Conservation (phyloP, 2,329 filamentous ascomycete genomes). For the Xylaria sp. region DNA sequence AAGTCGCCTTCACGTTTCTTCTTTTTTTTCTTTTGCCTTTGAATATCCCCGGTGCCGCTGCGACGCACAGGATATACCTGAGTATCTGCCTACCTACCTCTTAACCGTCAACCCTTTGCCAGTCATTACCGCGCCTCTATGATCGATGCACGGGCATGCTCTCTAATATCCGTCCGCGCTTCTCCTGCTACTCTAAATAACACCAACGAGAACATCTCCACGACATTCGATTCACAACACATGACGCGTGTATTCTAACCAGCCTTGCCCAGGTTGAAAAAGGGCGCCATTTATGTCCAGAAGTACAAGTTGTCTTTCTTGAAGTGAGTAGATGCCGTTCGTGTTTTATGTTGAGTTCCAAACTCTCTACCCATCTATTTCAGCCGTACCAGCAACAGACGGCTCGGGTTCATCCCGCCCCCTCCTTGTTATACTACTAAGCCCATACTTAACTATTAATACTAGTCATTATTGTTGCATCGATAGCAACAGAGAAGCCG, state of each 20-base stretch:
- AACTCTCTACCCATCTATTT: constrained; percentile 29
- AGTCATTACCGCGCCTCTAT: constrained; percentile 25
- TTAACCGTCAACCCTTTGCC: constrained; percentile 23
- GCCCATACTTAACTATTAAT: constrained; percentile 10
- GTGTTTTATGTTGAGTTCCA: constrained; percentile 39
- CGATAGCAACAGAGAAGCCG: constrained; percentile 25
- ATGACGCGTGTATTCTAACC: constrained; percentile 42
- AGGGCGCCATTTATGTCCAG: constrained; percentile 33
- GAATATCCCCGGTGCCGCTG: constrained; percentile 22
- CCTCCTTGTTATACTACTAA: constrained; percentile 20
- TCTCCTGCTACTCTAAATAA: constrained; percentile 1
- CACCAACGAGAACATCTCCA: constrained; percentile 19
- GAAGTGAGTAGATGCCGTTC: constrained; percentile 25
- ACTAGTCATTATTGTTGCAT: constrained; percentile 7
- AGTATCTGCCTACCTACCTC: background rate
- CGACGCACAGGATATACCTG: constrained; percentile 22
- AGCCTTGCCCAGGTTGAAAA: constrained; percentile 41
- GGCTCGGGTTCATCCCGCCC: constrained; percentile 21
- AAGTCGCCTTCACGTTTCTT: constrained; percentile 9
- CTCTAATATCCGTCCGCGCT: constrained; percentile 9
- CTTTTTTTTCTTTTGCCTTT: constrained; percentile 21
- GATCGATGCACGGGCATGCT: constrained; percentile 20
- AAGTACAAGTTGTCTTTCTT: constrained; percentile 28
- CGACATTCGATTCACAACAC: constrained; percentile 37
- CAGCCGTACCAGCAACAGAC: constrained; percentile 29